Evolutionary conservation across 495 filamentous ascomycete species (phyloP).

Genomic region (Neohortaea acidophila): DNA sequence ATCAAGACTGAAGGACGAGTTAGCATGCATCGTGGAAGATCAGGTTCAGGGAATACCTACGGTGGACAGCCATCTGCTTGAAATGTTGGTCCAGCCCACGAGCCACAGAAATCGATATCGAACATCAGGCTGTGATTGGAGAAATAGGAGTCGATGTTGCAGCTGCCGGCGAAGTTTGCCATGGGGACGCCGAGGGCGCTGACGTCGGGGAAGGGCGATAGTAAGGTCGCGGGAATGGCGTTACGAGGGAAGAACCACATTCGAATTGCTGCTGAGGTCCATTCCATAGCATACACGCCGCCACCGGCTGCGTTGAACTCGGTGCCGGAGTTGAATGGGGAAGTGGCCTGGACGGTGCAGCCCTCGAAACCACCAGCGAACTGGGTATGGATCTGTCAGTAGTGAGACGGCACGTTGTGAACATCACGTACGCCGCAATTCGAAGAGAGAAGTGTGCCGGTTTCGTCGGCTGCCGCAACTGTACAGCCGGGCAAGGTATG

Average conservation of each 20-base stretch:
- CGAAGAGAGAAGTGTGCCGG: slow-evolving; percentile 32
- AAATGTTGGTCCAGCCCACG: slow-evolving; percentile 60
- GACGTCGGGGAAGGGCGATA: slow-evolving; percentile 40
- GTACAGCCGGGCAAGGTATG: slow-evolving; percentile 57
- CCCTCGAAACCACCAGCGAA: slow-evolving; percentile 2
- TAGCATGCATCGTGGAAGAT: too few species aligned
- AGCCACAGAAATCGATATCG: slow-evolving; percentile 76
- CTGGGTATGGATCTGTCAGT: slow-evolving; percentile 4
- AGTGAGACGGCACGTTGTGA: slow-evolving; percentile 33
- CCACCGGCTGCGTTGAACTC: slow-evolving; percentile 54
- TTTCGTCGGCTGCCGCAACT: slow-evolving; percentile 36
- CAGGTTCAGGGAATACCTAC: too few species aligned
- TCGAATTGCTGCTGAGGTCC: slow-evolving; percentile 51
- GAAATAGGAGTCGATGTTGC: slow-evolving; percentile 52
- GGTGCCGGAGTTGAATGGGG: slow-evolving; percentile 40
- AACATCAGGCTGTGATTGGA: slow-evolving; percentile 59
- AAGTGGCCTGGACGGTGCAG: slow-evolving; percentile 11
- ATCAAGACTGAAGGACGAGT: too few species aligned
- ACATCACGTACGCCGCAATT: slow-evolving; percentile 42
- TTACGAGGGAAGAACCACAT: slow-evolving; percentile 65
- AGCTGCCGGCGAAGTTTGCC: slow-evolving; percentile 46
- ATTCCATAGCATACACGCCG: slow-evolving; percentile 66
- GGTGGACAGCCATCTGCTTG: slow-evolving; percentile 13
- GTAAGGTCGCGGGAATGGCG: slow-evolving; percentile 43
- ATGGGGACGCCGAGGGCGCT: slow-evolving; percentile 45